Conservation (phyloP, 352 stramenopile species). For the Sclerospora graminicola region DNA sequence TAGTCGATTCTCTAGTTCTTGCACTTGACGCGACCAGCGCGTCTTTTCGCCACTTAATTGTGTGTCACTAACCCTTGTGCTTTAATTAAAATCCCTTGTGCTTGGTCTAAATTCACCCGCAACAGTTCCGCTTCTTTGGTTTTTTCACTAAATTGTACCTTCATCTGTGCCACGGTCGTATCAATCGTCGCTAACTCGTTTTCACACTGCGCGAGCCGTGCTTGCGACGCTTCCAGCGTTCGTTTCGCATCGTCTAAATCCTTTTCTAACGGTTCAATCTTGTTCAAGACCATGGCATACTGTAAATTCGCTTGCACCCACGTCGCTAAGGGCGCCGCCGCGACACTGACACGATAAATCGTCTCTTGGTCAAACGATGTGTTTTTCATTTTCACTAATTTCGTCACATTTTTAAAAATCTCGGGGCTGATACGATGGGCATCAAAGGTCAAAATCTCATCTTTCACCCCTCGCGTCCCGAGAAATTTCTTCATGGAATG, state of each 20-base stretch:
- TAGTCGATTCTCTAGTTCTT: slow-evolving; percentile 70
- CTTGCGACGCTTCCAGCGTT: too few species aligned
- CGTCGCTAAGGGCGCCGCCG: slow-evolving; percentile 87
- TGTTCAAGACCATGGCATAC: slow-evolving; percentile 93
- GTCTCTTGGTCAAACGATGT: slow-evolving; percentile 90
- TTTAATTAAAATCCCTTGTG: slow-evolving; percentile 87
- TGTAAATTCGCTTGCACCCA: slow-evolving; percentile 95
- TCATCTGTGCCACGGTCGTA: slow-evolving; percentile 80
- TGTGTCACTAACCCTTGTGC: slow-evolving; percentile 79
- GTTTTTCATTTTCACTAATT: slow-evolving; percentile 90
- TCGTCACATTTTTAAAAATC: slow-evolving; percentile 86
- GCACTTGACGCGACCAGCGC: slow-evolving; percentile 87
- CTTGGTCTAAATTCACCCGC: slow-evolving; percentile 73
- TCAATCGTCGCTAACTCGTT: slow-evolving; percentile 89
- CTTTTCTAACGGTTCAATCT: slow-evolving; percentile 91
- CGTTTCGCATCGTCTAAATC: too few species aligned
- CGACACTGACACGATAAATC: slow-evolving; percentile 91
- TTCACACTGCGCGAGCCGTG: slow-evolving; percentile 55
- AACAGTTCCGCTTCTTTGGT: slow-evolving; percentile 91
- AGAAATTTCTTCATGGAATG: slow-evolving; percentile 97
- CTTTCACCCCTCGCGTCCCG: slow-evolving; percentile 91
- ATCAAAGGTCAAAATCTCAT: slow-evolving; percentile 94
- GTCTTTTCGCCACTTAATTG: slow-evolving; percentile 89
- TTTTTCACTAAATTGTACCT: slow-evolving; percentile 87
- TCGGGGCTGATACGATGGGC: slow-evolving; percentile 85